A percentile compares a stretch with the other conserved stretches of the same genome.
Conservation (phyloP, 768 basidiomycete species). For the Boletus pseudopeckii region DNA sequence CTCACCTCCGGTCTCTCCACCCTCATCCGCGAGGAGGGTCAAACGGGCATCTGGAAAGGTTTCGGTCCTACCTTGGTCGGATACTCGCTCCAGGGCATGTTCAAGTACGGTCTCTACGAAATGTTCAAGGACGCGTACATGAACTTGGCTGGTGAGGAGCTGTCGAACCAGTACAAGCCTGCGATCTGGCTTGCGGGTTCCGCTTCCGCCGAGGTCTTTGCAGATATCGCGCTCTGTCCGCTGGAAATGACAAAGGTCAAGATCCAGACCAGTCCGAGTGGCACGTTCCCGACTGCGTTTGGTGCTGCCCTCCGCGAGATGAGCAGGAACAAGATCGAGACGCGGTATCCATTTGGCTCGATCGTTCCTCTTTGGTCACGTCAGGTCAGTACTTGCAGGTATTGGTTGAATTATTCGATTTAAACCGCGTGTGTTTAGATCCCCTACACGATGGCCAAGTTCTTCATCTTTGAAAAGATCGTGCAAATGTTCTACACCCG, state of each 20-base stretch:
- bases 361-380: slow-evolving; percentile 86
- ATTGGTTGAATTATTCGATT: not conserved
- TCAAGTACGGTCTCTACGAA: slow-evolving; percentile 99
- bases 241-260: slow-evolving; percentile 93
- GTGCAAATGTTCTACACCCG: slow-evolving; percentile 85
- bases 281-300: slow-evolving; percentile 77
- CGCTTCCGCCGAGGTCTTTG: slow-evolving; percentile 93
- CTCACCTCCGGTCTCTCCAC: slow-evolving; percentile 57
- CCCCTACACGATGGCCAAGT: slow-evolving; percentile 99
- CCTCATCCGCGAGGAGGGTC: slow-evolving; percentile 77
- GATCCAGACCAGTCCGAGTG: slow-evolving; percentile 73
- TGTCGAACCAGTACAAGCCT: slow-evolving; percentile 76
- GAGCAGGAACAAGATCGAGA: slow-evolving; percentile 61
- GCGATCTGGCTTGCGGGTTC: slow-evolving; percentile 93
- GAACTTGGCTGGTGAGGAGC: slow-evolving; percentile 86
- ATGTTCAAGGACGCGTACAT: slow-evolving; percentile 92
- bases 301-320: slow-evolving; percentile 70
- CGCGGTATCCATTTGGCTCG: slow-evolving; percentile 83
- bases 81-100: slow-evolving; percentile 94
- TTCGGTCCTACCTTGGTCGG: slow-evolving; percentile 91
- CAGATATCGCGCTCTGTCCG: slow-evolving; percentile 94
- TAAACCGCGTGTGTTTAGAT: slow-evolving; percentile 48
- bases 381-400: slow-evolving; percentile 47
- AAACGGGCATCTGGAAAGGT: slow-evolving; percentile 90
- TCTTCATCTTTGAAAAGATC: slow-evolving; percentile 92